Percentiles rank a stretch among this genome's conserved stretches.
These are phyloP conservation scores for Hypoxylon rubiginosum DNA, from an alignment of 2,329 filamentous ascomycete genomes.

Conservation along the genomic window DNA sequence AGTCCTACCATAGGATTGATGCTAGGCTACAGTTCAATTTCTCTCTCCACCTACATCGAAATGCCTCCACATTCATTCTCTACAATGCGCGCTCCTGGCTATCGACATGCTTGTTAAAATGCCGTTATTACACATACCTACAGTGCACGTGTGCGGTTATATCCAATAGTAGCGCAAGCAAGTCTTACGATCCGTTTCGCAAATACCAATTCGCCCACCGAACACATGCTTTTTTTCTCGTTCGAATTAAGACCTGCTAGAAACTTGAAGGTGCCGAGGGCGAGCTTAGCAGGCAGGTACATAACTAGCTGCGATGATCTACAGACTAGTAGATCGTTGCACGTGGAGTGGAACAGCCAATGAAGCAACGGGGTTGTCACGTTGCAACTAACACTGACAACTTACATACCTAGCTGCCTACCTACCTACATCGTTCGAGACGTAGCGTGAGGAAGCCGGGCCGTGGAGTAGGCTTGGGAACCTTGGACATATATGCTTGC, in stretches of 20 bases:
- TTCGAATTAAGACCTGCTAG: too few species aligned
- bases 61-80: too few species aligned
- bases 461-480: background rate
- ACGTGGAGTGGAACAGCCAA: conserved; percentile 26
- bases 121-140: too few species aligned
- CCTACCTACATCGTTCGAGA: too few species aligned
- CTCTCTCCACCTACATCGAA: background rate
- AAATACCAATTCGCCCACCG: conserved; percentile 24
- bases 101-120: background rate
- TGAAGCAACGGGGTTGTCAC: conserved; percentile 8
- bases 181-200: background rate
- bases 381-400: background rate
- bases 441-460: background rate
- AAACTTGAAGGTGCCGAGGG: background rate
- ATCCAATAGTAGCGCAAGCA: conserved; percentile 16
- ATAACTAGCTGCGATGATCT: background rate
- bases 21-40: background rate
- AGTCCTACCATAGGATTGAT: background rate
- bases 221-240: conserved; percentile 16
- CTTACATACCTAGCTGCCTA: background rate
- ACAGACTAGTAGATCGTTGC: conserved; percentile 8
- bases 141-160: conserved; percentile 26
- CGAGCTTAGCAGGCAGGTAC: too few species aligned
- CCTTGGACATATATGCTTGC: conserved; percentile 10
- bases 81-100: too few species aligned